Base-by-base conservation (phyloP, 306 rosid species). In the Cicer yamashitae region DNA sequence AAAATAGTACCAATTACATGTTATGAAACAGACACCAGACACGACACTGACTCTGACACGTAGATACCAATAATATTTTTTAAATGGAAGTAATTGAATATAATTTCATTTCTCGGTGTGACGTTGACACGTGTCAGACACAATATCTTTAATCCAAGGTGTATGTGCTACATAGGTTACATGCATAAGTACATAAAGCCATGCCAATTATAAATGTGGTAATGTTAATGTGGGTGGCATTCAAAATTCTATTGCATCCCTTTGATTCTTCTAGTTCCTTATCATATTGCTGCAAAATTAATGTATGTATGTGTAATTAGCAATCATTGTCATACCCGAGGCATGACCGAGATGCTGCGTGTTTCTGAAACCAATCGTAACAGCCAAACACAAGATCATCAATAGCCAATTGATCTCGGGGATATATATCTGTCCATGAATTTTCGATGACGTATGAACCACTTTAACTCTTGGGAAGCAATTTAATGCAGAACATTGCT, bases 391-490 rank as follows among this genome's bases (percentile, higher is more conserved):
- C 61, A 94, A 71, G 30, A 90, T 6, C 99, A 94, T 92, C 83
- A 94, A 85, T 48, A 90, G 78, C 99, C 99, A 94, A 58, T 94
- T 94, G 87, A 94, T 81, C 88, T 94, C 98, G 0, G 99, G 99
- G 80, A 94, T 94, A 76, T 94, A 94, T 62, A 94, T 92, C 77
- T 89, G 99, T 22, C 99, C 99, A 8, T 94, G 99, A 65, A 94
- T 82, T 82, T 88, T 94, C 14, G 99, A 90, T 44, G 98, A 92
- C 8, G 99, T 94, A 67, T 94, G 99, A 73, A 94, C 84, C 53
- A 94, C 83, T 89, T 90, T 94, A 22, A 94, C 99, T 83, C 78
- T 87, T 2, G 99, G 99, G 87, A 92, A 92, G 84, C 99, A 94
- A 76, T 87, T 87, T 82, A 94, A 70, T 5, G 99, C 89, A 12